Evolutionary conservation across 1,284 basidiomycete species (phyloP).

Genomic region (Cutaneotrichosporon sp.): DNA sequence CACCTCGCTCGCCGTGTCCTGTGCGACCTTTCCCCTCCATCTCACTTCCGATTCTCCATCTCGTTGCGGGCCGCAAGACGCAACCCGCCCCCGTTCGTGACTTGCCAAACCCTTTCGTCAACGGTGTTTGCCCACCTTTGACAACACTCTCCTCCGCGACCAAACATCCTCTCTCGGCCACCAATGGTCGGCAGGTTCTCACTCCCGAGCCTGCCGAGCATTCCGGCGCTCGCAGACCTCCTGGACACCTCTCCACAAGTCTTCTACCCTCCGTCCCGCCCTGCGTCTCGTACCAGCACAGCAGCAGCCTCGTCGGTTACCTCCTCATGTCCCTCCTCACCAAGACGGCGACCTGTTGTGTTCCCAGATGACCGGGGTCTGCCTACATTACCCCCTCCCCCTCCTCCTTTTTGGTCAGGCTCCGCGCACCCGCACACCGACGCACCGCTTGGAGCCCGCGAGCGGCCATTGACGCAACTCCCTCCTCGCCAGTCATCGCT

Average conservation of each 20-base stretch:
- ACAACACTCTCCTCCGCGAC: no score
- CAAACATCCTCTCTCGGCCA: no score
- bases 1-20: no score
- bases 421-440: constrained; percentile 9
- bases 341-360: neutral
- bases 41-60: no score
- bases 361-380: neutral
- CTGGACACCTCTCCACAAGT: constrained; percentile 14
- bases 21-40: no score
- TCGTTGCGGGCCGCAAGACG: no score
- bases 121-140: no score
- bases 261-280: constrained; percentile 15
- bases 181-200: constrained; percentile 14
- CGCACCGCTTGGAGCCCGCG: constrained; percentile 5
- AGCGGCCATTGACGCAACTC: neutral
- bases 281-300: constrained; percentile 1
- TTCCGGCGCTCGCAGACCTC: constrained; percentile 4
- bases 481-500: constrained; percentile 2
- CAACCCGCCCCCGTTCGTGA: no score
- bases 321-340: constrained; percentile 13
- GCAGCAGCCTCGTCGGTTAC: neutral
- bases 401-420: constrained; percentile 5
- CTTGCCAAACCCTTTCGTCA: no score
- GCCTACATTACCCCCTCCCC: constrained; percentile 5
- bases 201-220: constrained; percentile 16